These are phyloP conservation scores for Rhizomucor pusillus DNA, from an alignment of 371 early-diverging fungal genomes.

Conservation along the genomic window DNA sequence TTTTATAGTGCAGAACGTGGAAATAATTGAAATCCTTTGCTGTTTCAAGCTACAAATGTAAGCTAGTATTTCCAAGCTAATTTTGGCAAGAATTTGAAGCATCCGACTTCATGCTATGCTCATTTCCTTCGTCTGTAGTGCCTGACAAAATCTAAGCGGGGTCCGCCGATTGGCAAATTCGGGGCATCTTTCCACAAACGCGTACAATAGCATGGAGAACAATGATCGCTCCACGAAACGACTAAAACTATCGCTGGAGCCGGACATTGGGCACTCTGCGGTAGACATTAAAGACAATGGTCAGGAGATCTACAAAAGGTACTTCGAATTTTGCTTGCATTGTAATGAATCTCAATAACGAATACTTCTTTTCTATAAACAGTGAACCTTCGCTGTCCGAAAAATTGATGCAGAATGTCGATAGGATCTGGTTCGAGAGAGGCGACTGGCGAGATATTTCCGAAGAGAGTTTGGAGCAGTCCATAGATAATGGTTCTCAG, in stretches of 20 bases:
- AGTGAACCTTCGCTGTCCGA: conserved; percentile 56
- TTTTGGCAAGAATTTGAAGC: too few relatives aligned
- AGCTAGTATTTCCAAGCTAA: too few relatives aligned
- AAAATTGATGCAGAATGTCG: conserved; percentile 54
- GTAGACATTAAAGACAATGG: conserved; percentile 57
- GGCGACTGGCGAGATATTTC: conserved; percentile 56
- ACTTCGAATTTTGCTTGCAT: conserved; percentile 6
- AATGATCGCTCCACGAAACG: conserved; percentile 33
- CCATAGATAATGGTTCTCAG: conserved; percentile 13
- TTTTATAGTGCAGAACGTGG: too few relatives aligned
- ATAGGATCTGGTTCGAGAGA: conserved; percentile 52
- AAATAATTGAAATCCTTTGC: too few relatives aligned
- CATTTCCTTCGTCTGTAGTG: too few relatives aligned
- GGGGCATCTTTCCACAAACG: too few relatives aligned
- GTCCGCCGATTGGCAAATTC: too few relatives aligned
- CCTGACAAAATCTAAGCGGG: too few relatives aligned
- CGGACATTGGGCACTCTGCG: conserved; percentile 45
- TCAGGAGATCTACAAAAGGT: conserved; percentile 56
- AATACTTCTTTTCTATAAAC: background rate
- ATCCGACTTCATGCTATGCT: too few relatives aligned
- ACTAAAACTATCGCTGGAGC: conserved; percentile 55
- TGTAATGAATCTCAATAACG: background rate
- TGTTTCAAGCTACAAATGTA: too few relatives aligned
- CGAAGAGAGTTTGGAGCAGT: conserved; percentile 36
- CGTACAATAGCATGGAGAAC: background rate